Base-by-base conservation (phyloP, 768 basidiomycete species). In the Lanmaoa pseudosensibilis region DNA sequence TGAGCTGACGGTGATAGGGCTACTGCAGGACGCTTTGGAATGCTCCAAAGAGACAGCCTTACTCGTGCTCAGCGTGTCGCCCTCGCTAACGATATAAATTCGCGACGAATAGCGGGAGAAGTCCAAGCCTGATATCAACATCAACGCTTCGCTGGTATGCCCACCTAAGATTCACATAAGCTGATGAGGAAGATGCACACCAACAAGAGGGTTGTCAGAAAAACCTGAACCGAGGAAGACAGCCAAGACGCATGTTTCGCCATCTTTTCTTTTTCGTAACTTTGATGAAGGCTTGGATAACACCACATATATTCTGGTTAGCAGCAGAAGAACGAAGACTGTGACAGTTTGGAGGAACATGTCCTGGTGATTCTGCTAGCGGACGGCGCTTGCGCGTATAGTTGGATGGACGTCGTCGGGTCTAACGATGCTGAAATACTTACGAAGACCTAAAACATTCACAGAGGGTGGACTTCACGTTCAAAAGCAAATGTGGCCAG, bases 171-270 rank as follows among this genome's bases (percentile, higher is more conserved):
- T 55, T 37, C 46, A 51, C 52, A 56, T 60, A 51, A 60, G 54
- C 40, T 58, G 43, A 54, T 55, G 19, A 54, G 38, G 27, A 34
- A 19, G 30, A 36, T 49, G 16, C 39, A 54, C 25, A 21, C 36
- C 12, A 46, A 25, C 27, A 33, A 50, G 56, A 56, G 45, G 45
- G 30, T 44, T 52, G 19, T 50, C 47, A 32, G 51, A 72, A 78
- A 66, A 65, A 90, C 95, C 95, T 69, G 96, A 98, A 55, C 96
- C 96, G 13, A 98, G 82, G 66, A 98, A 97, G 50, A 97, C 83
- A 4, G 90, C 94, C 16, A 97, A 73, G 37, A 69, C 71, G 58
- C 81, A 82, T 57, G 61, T 77, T 45, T 69, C 63, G 8, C 43
- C 40, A 1, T 57, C 55, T 11, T 33, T 57, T 55, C 58, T 59